phyloP scores from a whole-genome alignment of 306 rosid genomes.

The Carpinus viminea region DNA sequence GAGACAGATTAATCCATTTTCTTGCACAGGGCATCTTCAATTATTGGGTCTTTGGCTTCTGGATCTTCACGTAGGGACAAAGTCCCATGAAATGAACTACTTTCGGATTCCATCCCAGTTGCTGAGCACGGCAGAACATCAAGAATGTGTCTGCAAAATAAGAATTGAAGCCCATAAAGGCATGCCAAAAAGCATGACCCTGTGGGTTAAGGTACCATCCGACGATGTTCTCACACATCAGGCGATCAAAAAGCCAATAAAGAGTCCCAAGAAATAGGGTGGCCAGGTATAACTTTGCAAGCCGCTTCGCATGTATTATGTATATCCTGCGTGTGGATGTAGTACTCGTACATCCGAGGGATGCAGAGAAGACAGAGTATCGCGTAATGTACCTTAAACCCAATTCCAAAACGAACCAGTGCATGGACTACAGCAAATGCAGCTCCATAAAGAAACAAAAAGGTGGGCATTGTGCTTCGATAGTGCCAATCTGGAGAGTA shows the following conservation, averaged over 20 bases:
- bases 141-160: constrained; percentile 79
- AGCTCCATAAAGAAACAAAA: constrained; percentile 75
- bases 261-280: constrained; percentile 63
- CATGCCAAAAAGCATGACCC: constrained; percentile 88
- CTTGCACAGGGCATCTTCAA: constrained; percentile 14
- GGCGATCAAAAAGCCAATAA: constrained; percentile 61
- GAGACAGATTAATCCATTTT: neutral
- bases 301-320: constrained; percentile 58
- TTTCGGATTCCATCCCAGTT: constrained; percentile 69
- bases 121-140: constrained; percentile 92
- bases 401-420: constrained; percentile 51
- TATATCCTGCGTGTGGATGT: constrained; percentile 55
- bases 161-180: constrained; percentile 71
- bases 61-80: constrained; percentile 75
- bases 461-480: constrained; percentile 46
- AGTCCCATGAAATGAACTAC: constrained; percentile 57
- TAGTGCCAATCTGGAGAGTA: too few relatives aligned
- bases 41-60: constrained; percentile 67
- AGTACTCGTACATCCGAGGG: constrained; percentile 90
- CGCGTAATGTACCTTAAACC: constrained; percentile 70
- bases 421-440: constrained; percentile 61
- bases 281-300: constrained; percentile 55
- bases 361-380: constrained; percentile 72
- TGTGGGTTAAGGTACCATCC: constrained; percentile 64
- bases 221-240: constrained; percentile 65